phyloP scores from a whole-genome alignment of 768 basidiomycete genomes.

The Lactarius vividus region DNA sequence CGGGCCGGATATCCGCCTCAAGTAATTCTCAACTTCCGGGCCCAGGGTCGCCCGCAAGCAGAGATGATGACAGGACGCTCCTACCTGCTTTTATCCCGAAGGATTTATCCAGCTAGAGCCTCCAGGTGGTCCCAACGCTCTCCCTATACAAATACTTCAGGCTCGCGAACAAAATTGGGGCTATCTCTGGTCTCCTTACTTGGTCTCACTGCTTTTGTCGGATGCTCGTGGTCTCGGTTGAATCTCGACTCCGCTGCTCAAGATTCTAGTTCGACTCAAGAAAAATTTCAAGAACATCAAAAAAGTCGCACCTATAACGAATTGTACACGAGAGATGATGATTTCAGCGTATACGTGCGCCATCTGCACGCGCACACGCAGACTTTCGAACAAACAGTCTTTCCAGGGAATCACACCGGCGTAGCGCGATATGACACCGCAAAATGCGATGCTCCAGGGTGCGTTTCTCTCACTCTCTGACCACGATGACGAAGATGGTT shows the following conservation, averaged over 20 bases:
- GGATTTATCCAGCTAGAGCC: background rate
- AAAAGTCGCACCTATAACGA: background rate
- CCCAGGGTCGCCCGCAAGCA: background rate
- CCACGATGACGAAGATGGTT: background rate
- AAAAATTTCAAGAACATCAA: background rate
- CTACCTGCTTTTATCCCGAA: background rate
- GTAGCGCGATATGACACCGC: conserved; percentile 13
- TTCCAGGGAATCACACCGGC: conserved; percentile 14
- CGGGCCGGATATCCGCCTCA: no score
- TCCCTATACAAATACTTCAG: background rate
- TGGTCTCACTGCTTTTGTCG: conserved; percentile 4
- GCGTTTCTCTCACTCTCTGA: background rate
- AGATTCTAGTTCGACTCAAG: background rate
- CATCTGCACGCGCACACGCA: background rate
- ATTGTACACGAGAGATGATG: background rate
- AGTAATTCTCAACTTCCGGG: no score
- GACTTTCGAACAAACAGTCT: conserved; percentile 5
- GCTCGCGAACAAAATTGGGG: conserved; percentile 5
- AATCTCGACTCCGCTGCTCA: conserved; percentile 4
- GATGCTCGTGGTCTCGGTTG: conserved; percentile 14
- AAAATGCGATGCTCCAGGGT: background rate
- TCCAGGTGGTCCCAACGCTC: background rate
- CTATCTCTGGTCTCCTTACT: conserved; percentile 8
- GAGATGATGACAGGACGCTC: background rate
- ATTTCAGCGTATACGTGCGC: background rate